phyloP scores from a whole-genome alignment of 805 yeast genomes.

The Priceomyces haplophilus region DNA sequence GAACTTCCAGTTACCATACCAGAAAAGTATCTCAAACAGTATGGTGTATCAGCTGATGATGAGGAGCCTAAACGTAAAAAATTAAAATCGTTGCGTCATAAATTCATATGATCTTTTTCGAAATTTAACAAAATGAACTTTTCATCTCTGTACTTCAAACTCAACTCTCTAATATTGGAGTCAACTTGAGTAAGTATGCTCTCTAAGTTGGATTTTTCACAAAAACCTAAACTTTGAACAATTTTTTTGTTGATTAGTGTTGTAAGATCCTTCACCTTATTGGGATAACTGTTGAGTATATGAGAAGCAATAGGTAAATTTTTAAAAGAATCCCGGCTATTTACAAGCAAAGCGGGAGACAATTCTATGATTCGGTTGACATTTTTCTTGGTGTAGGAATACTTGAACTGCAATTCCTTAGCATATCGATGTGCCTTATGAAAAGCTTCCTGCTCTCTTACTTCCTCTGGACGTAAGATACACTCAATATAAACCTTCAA shows the following conservation, averaged over 20 bases:
- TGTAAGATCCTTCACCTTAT: slow-evolving; percentile 16
- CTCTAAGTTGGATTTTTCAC: slow-evolving; percentile 29
- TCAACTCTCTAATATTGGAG: slow-evolving; percentile 27
- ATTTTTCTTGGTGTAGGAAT: slow-evolving; percentile 3
- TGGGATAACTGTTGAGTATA: slow-evolving; percentile 19
- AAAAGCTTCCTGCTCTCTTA: slow-evolving; percentile 15
- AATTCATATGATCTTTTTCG: slow-evolving; percentile 33
- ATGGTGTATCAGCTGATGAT: background rate
- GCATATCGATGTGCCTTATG: slow-evolving; percentile 17
- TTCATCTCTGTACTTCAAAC: slow-evolving; percentile 28
- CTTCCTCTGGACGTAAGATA: slow-evolving; percentile 13
- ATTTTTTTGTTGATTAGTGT: slow-evolving; percentile 25
- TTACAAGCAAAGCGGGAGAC: slow-evolving; percentile 22
- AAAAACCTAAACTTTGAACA: slow-evolving; percentile 21
- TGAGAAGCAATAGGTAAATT: slow-evolving; percentile 21
- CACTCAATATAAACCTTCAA: slow-evolving; percentile 21
- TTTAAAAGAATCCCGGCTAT: slow-evolving; percentile 14
- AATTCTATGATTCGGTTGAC: slow-evolving; percentile 16
- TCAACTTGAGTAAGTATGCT: slow-evolving; percentile 27
- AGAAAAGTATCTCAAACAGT: slow-evolving; percentile 4
- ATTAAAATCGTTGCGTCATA: slow-evolving; percentile 10
- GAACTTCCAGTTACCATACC: slow-evolving; percentile 18
- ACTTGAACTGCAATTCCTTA: slow-evolving; percentile 17
- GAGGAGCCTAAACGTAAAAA: slow-evolving; percentile 8
- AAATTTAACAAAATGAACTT: slow-evolving; percentile 36